Conservation (phyloP, 140 eudicot species). For the Anethum foeniculum region DNA sequence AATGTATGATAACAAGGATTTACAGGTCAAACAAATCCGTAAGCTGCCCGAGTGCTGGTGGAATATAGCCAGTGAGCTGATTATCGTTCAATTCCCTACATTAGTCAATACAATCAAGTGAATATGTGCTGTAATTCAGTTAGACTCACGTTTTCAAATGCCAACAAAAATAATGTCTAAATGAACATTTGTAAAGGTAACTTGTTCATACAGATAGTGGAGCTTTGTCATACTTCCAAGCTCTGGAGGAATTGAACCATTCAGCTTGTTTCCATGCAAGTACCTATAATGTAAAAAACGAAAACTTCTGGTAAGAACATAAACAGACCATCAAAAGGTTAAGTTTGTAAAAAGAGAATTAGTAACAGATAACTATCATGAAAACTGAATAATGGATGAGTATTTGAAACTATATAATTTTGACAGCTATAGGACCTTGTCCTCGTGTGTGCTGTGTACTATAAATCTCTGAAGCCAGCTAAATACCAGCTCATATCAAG, state of each 20-base stretch:
- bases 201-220: slow-evolving; percentile 61
- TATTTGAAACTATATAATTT: neutral
- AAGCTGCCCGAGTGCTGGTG: slow-evolving; percentile 89
- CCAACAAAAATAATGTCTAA: neutral
- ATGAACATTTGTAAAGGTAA: neutral
- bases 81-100: slow-evolving; percentile 72
- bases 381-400: neutral
- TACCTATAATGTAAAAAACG: slow-evolving; percentile 32
- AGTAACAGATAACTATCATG: neutral
- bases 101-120: slow-evolving; percentile 3
- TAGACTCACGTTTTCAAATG: neutral
- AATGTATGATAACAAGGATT: slow-evolving; percentile 2
- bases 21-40: slow-evolving; percentile 93
- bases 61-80: slow-evolving; percentile 72
- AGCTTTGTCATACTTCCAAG: slow-evolving; percentile 95
- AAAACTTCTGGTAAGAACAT: neutral
- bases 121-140: neutral
- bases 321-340: neutral
- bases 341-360: neutral
- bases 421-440: neutral
- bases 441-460: neutral
- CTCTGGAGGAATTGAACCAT: slow-evolving; percentile 88
- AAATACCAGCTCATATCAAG: neutral
- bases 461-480: neutral
- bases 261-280: slow-evolving; percentile 79